phyloP scores from a whole-genome alignment of 75 land plant genomes.

The Cunninghamia lanceolata region DNA sequence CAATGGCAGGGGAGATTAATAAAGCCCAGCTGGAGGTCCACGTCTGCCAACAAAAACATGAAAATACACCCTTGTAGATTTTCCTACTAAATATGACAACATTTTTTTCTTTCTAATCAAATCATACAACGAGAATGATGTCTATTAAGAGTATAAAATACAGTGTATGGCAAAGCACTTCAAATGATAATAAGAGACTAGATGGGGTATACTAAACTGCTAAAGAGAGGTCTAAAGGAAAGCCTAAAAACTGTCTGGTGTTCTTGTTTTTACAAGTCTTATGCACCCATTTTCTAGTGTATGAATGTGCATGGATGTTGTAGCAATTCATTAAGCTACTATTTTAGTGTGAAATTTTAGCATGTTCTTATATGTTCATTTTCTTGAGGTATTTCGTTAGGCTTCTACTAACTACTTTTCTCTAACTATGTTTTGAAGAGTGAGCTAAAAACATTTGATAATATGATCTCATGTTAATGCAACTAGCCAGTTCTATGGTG shows the following conservation, averaged over 20 bases:
- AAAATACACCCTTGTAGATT: conserved; percentile 52
- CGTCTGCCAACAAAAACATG: too few species aligned
- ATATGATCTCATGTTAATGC: conserved; percentile 52
- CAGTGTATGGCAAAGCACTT: conserved; percentile 67
- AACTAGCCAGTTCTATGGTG: conserved; percentile 70
- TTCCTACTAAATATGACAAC: conserved; percentile 45
- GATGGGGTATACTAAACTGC: conserved; percentile 51
- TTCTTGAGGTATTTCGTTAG: background rate
- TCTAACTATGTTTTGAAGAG: background rate
- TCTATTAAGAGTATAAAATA: conserved; percentile 69
- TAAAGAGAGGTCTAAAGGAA: conserved; percentile 24
- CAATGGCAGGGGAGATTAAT: too few species aligned
- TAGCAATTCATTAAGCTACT: background rate
- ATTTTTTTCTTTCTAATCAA: conserved; percentile 58
- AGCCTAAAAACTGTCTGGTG: conserved; percentile 44
- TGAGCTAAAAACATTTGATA: background rate
- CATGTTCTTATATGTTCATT: background rate
- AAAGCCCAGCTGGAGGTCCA: too few species aligned
- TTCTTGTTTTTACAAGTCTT: conserved; percentile 53
- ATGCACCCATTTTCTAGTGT: background rate
- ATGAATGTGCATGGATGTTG: background rate
- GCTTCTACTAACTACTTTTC: background rate
- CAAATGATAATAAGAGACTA: conserved; percentile 64
- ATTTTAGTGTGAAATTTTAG: background rate
- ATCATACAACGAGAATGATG: conserved; percentile 72